Evolutionary conservation across 176 grass and related monocot genomes (phyloP).

Genomic region (Phragmites australis): DNA sequence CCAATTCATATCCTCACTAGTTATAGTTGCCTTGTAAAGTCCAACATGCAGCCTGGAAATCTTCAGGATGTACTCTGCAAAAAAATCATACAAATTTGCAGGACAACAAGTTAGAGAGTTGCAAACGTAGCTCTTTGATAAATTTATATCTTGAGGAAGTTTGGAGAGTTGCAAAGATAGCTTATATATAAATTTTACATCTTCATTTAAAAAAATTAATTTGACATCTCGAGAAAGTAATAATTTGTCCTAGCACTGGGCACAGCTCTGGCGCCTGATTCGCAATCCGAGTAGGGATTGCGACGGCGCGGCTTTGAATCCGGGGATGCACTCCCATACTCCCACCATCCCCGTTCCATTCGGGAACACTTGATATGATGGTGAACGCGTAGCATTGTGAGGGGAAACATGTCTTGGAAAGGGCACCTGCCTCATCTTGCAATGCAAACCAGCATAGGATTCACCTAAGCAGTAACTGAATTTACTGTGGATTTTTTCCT

Average conservation of each 20-base stretch:
- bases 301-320: not conserved
- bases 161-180: no score
- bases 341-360: not conserved
- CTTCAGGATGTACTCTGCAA: constrained; percentile 9
- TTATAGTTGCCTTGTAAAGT: not conserved
- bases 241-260: not conserved
- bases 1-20: constrained; percentile 57
- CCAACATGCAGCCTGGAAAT: constrained; percentile 17
- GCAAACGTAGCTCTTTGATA: not conserved
- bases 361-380: not conserved
- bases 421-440: not conserved
- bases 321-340: not conserved
- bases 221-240: no score
- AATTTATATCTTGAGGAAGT: not conserved
- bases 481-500: not conserved
- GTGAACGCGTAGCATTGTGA: not conserved
- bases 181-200: no score
- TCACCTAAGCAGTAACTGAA: not conserved
- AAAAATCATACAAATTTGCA: not conserved
- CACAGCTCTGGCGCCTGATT: not conserved
- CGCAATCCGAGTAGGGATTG: not conserved
- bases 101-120: not conserved
- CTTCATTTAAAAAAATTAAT: no score
- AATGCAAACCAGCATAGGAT: not conserved
- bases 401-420: no score